A percentile compares a stretch with the other conserved stretches of the same genome.
Conservation (phyloP, 371 early-diverging fungal species). For the Circinella umbellata region DNA sequence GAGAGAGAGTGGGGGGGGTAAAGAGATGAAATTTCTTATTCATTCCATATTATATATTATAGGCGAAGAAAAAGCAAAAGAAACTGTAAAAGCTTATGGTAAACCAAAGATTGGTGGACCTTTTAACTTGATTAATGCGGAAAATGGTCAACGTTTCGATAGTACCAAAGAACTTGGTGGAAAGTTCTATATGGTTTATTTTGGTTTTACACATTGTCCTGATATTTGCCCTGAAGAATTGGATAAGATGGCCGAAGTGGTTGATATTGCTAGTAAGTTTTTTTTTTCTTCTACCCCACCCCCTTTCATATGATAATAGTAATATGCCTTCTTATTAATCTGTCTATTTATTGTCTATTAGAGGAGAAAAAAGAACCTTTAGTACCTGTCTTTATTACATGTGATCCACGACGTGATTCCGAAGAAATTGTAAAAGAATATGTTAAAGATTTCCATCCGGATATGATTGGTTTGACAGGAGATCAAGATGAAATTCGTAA, state of each 20-base stretch:
- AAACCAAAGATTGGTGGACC: slow-evolving; percentile 95
- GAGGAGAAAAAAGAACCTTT: slow-evolving; percentile 64
- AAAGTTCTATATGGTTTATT: slow-evolving; percentile 89
- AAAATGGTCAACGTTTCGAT: slow-evolving; percentile 41
- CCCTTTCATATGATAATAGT: too few relatives aligned
- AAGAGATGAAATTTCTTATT: too few relatives aligned
- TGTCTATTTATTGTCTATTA: neutral
- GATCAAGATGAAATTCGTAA: slow-evolving; percentile 80
- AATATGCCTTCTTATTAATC: neutral
- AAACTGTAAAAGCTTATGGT: slow-evolving; percentile 57
- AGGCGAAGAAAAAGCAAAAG: slow-evolving; percentile 44
- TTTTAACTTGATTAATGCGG: slow-evolving; percentile 84
- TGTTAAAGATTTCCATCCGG: slow-evolving; percentile 91
- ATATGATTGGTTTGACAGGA: slow-evolving; percentile 93
- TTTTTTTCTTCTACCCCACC: too few relatives aligned
- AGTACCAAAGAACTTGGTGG: slow-evolving; percentile 64
- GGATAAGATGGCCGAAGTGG: slow-evolving; percentile 93
- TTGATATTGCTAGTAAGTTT: slow-evolving; percentile 66
- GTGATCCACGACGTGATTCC: slow-evolving; percentile 96
- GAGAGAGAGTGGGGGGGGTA: neutral
- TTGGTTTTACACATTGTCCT: slow-evolving; percentile 98
- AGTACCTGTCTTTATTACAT: slow-evolving; percentile 94
- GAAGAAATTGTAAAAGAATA: slow-evolving; percentile 86
- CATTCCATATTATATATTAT: neutral
- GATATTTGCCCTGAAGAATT: slow-evolving; percentile 99